These are phyloP conservation scores for Maudiozyma bulderi DNA, from an alignment of 805 yeast genomes.

Conservation along the genomic window DNA sequence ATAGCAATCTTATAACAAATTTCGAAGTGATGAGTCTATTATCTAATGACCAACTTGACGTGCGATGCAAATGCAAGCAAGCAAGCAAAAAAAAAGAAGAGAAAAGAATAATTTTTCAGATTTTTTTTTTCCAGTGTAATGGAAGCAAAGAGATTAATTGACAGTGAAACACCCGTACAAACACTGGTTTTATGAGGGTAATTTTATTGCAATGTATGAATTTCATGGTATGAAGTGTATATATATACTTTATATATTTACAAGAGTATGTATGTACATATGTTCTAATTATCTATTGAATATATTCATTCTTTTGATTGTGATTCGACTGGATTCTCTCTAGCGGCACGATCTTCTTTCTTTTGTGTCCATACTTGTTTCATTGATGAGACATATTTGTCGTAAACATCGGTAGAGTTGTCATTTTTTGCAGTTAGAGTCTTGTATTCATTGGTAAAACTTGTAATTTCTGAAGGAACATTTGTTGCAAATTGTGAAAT, in stretches of 20 bases:
- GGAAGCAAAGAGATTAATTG: too few relatives aligned
- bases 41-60: neutral
- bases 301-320: neutral
- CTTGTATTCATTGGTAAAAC: neutral
- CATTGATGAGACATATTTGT: constrained; percentile 6
- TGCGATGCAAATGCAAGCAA: too few relatives aligned
- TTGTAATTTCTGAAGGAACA: neutral
- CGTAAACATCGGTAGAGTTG: constrained; percentile 9
- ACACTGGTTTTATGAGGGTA: neutral
- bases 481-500: neutral
- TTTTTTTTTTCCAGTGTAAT: too few relatives aligned
- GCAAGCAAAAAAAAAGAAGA: too few relatives aligned
- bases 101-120: too few relatives aligned
- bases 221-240: neutral
- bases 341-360: neutral
- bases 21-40: neutral
- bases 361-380: constrained; percentile 1
- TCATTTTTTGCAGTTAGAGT: neutral
- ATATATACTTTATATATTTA: neutral
- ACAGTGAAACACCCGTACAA: too few relatives aligned
- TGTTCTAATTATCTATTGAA: too few relatives aligned
- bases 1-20: neutral
- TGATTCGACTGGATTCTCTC: neutral
- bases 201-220: neutral
- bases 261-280: neutral